These are phyloP conservation scores for Sanghuangporus baumii DNA, from an alignment of 1,284 basidiomycete species.

Conservation along the genomic window DNA sequence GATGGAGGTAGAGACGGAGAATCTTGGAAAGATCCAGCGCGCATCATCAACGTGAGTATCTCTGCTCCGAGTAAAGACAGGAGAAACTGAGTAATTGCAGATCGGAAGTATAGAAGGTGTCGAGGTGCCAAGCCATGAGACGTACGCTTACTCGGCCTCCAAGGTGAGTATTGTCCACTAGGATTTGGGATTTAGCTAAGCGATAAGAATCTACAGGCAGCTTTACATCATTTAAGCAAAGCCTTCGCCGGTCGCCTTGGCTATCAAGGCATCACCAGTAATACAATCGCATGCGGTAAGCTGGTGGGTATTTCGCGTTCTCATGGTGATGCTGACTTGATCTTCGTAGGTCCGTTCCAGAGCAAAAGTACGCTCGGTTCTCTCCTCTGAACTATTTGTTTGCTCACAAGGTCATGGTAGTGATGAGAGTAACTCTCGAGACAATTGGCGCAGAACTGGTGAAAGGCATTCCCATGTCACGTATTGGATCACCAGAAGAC, in stretches of 20 bases:
- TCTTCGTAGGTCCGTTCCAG: conserved; percentile 37
- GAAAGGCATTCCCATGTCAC: conserved; percentile 41
- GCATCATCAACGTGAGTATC: conserved; percentile 57
- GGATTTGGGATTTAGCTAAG: not conserved
- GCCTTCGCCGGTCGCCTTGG: conserved; percentile 59
- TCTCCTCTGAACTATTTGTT: not conserved
- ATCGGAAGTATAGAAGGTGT: conserved; percentile 63
- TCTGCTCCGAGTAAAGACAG: not conserved
- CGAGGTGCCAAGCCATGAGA: conserved; percentile 49
- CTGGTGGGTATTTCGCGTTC: conserved; percentile 12
- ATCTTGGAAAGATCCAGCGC: conserved; percentile 43
- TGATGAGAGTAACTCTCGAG: conserved; percentile 58
- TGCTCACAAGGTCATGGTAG: conserved; percentile 26
- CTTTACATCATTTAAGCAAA: conserved; percentile 55
- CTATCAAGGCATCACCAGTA: conserved; percentile 56
- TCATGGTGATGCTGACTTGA: conserved; percentile 1
- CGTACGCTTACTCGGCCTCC: conserved; percentile 64
- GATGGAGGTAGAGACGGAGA: conserved; percentile 35
- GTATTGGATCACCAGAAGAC: conserved; percentile 60
- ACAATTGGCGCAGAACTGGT: conserved; percentile 42
- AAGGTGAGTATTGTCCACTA: conserved; percentile 36
- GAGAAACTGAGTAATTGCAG: conserved; percentile 27
- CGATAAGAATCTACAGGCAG: conserved; percentile 30
- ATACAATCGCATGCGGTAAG: conserved; percentile 62
- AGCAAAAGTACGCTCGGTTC: conserved; percentile 38